phyloP scores from a whole-genome alignment of 169 alveolate species.

The Cryptosporidium felis region DNA sequence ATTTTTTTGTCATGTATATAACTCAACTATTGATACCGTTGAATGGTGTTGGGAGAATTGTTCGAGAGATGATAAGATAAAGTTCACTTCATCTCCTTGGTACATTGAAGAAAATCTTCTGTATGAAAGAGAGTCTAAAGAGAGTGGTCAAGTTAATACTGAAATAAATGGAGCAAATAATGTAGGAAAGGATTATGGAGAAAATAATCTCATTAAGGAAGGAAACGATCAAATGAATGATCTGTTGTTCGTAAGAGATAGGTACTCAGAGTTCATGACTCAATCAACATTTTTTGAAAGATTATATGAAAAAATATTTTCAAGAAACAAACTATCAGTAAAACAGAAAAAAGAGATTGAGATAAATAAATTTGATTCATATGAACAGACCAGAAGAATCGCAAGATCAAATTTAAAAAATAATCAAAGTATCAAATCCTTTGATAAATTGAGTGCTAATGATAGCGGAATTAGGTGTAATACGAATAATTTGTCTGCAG shows the following conservation, averaged over 20 bases:
- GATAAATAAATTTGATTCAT: conserved; percentile 35
- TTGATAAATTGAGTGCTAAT: not conserved
- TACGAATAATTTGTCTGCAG: not conserved
- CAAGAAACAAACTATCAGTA: conserved; percentile 15
- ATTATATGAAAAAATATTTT: conserved; percentile 13
- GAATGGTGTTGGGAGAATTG: conserved; percentile 72
- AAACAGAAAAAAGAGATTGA: conserved; percentile 38
- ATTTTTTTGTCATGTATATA: conserved; percentile 43
- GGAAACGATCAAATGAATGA: conserved; percentile 6
- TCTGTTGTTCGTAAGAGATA: conserved; percentile 17
- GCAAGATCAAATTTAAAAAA: not conserved
- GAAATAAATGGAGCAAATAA: not conserved
- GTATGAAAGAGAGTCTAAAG: not conserved
- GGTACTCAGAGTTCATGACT: conserved; percentile 47
- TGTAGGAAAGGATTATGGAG: not conserved
- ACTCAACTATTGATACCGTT: conserved; percentile 63
- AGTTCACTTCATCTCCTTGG: conserved; percentile 36
- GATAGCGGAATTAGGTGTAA: not conserved
- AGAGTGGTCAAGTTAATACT: not conserved
- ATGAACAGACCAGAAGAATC: conserved; percentile 42
- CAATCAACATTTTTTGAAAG: conserved; percentile 59
- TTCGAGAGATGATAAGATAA: not conserved
- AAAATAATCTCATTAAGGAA: not conserved
- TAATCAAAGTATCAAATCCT: not conserved
- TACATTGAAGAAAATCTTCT: conserved; percentile 6